Evolutionary conservation across 371 early-diverging fungal genomes (phyloP), one percentile per base, ranked within the genome.

Genomic region (Syncephalis fuscata): DNA sequence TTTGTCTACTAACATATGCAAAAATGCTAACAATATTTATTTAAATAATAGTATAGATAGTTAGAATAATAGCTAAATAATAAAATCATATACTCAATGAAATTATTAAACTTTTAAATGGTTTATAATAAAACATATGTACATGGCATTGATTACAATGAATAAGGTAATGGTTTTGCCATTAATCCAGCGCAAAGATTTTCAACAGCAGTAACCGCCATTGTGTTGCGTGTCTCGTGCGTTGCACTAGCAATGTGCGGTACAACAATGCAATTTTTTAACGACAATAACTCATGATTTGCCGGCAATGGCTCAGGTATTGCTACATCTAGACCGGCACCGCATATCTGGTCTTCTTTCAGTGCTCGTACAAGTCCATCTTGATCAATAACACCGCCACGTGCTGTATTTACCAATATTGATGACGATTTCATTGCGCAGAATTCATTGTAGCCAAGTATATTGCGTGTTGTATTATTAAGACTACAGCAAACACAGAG

Each of bases 291-390:
- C 47, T 67, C 63, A 58, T 81, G 70, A 24, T 69, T 62, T 1
- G 61, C 44, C 2, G 76, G 71, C 48, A 91, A 53, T 5, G 92
- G 92, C 52, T 91, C 92, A 0, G 91, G 91, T 20, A 76, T 76
- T 0, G 88, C 86, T 5, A 90, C 91, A 62, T 91, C 91, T 45
- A 90, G 56, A 25, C 85, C 92, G 3, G 74, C 85, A 21, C 74
- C 76, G 8, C 70, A 84, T 38, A 85, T 59, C 39, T 59, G 52
- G 0, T 68, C 66, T n/a, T 71, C 67, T 15, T 73, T 60, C 44
- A 92, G 58, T 3, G 88, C 89, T 2, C 60, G 65, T 22, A 74
- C 66, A 23, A 92, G 59, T 52, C 71, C 87, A 27, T 71, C 71
- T 55, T 87, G 86, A 46, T 83, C 56, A 10, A 92, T 74, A 41